Conservation (phyloP, 179 eudicot genomes). For the Spergularia azorica region DNA sequence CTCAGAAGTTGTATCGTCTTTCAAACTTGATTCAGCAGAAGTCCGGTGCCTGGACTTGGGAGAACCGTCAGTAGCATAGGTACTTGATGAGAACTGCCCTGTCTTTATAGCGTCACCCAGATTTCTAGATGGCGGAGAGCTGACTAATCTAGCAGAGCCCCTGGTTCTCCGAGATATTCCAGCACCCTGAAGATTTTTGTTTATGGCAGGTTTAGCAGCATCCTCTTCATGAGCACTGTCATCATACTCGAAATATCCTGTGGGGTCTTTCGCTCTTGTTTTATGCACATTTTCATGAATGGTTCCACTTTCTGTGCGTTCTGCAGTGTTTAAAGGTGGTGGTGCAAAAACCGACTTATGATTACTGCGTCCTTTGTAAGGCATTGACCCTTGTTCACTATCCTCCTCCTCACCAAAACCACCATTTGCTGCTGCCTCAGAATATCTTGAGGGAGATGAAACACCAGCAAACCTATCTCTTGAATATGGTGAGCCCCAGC, state of each 20-base stretch:
- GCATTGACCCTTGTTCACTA: conserved; percentile 19
- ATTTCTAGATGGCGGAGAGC: conserved; percentile 29
- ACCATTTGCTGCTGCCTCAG: conserved; percentile 25
- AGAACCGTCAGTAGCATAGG: conserved; percentile 31
- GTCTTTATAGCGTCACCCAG: conserved; percentile 31
- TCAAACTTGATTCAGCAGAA: conserved; percentile 25
- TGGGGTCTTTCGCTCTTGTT: conserved; percentile 39
- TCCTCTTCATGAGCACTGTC: conserved; percentile 50
- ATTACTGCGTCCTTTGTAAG: conserved; percentile 35
- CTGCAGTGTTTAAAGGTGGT: conserved; percentile 24
- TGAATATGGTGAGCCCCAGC: conserved; percentile 40
- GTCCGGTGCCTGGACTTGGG: conserved; percentile 26
- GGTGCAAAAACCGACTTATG: conserved; percentile 26
- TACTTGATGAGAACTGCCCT: conserved; percentile 28
- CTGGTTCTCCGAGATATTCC: conserved; percentile 74
- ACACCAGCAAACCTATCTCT: conserved; percentile 33
- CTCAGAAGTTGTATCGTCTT: conserved; percentile 28
- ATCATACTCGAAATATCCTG: conserved; percentile 43
- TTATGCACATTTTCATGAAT: conserved; percentile 29
- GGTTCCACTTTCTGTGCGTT: conserved; percentile 21
- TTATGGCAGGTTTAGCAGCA: conserved; percentile 30
- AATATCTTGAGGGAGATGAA: conserved; percentile 35
- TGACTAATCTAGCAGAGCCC: conserved; percentile 36
- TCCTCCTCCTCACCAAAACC: conserved; percentile 23
- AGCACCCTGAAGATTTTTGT: conserved; percentile 36